Base-by-base conservation (phyloP, 345 rosid genomes). In the Bretschneidera sinensis region DNA sequence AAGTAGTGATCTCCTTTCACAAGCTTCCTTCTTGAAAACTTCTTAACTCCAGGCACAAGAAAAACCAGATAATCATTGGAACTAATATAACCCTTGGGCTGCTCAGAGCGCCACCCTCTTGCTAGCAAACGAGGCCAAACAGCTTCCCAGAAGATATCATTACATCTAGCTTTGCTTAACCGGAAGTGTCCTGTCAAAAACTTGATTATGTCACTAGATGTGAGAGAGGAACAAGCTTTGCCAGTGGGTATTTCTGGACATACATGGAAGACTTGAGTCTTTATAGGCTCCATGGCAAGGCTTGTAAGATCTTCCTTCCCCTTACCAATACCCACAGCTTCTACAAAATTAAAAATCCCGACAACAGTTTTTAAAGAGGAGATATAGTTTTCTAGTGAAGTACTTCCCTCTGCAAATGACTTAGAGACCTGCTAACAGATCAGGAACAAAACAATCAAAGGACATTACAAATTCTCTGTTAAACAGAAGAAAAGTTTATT, bases 101-200 rank as follows among this genome's bases (percentile, higher is more conserved):
- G 84, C 76, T 88, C 89, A 21, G 91, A 88, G 67, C 69, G 84
- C 96, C 96, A 88, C 66, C 96, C 91, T 73, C 82, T 73, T 21
- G 84, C 95, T 9, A 88, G 78, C 69, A 88, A 70, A 54, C 87
- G 89, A 0, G 96, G 96, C 96, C 96, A 88, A 55, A 85, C 85
- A 51, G 89, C 89, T 65, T 85, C 91, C 96, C 96, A 85, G 59
- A 85, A 88, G 51, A 88, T 79, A 74, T 88, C 89, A 63, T 62
- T 83, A 59, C 77, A 75, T 16, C 89, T 89, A 34, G 86, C 85
- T 77, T 88, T 88, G 79, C 91, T 83, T 70, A 85, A 68, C 51
- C 91, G 82, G 43, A 73, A 70, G 55, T 71, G 75, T 9, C 89
- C 86, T 13, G 80, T 85, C 69, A 88, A 64, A 22, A 79, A 65